Base-by-base conservation (phyloP, 208 protist genomes). In the Acanthamoeba castellanii region DNA sequence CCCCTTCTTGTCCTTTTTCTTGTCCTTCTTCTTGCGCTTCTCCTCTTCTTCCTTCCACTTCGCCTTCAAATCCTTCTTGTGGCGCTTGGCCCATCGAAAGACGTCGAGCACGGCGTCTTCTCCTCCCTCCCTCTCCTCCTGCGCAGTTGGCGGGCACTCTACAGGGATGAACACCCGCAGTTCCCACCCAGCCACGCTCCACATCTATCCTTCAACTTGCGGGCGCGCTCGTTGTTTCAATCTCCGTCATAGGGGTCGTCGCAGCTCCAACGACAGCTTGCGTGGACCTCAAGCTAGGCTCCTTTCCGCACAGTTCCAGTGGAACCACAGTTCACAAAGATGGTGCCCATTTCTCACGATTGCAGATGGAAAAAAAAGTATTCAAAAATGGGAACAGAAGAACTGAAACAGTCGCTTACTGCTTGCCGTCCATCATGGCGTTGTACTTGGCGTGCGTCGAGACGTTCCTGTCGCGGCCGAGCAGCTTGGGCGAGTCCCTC, bases 401-500 rank as follows among this genome's bases (percentile, higher is more conserved):
- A 72, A 30, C 66, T 72, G 11, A 72, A 45, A 47, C 45, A 11
- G 13, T 50, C 18, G 72, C 72, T 81, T 50, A 81, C 72, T 45
- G 25, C 72, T 81, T 81, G 72, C 72, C 72, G 72, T 81, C 72
- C 72, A 81, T 81, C 72, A 50, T 37, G 34, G 25, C 18, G 34
- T 81, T 13, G 37, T 47, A 81, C 34, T 50, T 37, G n/a, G 32
- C 72, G 72, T 45, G 72, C 25, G 72, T 81, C n/a, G 72, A 81
- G 72, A 81, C n/a, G 72, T 81, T 81, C 32, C 42, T 88, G 11
- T 52, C 47, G 18, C 81, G 81, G 32, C 30, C 52, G 25, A 66
- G 22, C 42, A 88, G 81, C 81, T 88, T 88, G 52, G 81, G 81
- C 25, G 81, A 88, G 30, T 88, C 81, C 13, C 81, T 22, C 42